Base-by-base conservation (phyloP, 345 rosid species). In the Brassica carinata region DNA sequence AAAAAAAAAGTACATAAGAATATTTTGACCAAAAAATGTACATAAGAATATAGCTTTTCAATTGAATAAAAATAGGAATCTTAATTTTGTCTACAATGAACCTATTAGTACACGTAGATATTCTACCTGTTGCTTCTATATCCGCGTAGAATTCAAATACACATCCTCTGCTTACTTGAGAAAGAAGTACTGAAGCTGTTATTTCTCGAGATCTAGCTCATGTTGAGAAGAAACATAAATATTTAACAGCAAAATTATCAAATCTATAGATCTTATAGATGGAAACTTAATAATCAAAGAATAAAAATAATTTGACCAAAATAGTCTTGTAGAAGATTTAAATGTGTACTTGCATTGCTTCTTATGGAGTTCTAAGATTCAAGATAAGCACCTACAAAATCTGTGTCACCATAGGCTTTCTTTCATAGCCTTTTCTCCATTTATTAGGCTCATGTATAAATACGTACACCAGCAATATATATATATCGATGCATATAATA, bases 331-430 rank as follows among this genome's bases (percentile, higher is more conserved):
- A 38, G 43, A 38, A 38, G 43, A 38, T 38, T 38, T 38, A 36
- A 33, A 48, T 14, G 15, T 48, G 55, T 48, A 48, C 55, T 59
- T 74, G 69, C 19, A 40, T 9, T 19, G 59, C 75, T 63, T 74
- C 64, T 67, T 31, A 79, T 75, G 75, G 71, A 51, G 65, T 69
- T 69, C 59, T 34, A 71, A 65, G 76, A 64, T 81, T 81, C 73
- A 81, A 75, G 80, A 76, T 70, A 64, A 64, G 64, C 61, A 70
- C 84, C 84, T 81, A 81, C 73, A 65, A 30, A 71, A 76, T 81
- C 80, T 72, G 40, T 62, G 74, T 76, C 77, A 76, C 74, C 81
- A 59, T 81, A 81, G 84, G 77, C 84, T 76, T 81, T 81, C 77
- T 66, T 76, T 67, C 69, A 31, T 81, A 81, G 84, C 84, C 77